Evolutionary conservation across 1,139 yeast genomes (phyloP), one percentile per base, ranked within the genome.

Genomic region (Meyerozyma athensensis): DNA sequence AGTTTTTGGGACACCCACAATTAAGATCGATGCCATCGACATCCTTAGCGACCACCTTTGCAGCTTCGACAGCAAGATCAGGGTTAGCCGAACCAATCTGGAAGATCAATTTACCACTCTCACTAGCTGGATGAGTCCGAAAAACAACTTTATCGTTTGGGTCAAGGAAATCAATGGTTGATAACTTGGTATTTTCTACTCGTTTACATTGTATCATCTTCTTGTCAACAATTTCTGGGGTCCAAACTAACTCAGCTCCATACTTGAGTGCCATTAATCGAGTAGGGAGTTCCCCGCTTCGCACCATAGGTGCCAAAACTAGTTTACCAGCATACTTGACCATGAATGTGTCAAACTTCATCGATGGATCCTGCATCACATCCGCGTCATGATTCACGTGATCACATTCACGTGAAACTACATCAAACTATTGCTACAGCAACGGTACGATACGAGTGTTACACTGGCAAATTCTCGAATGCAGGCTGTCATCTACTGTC

Each of bases 181-280:
- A 72, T 41, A 82, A 56, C 19, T 56, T 56, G 1, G 56, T 54
- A 53, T 85, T 85, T n/a, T 62, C 69, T 0, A 68, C 63, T 45
- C 97, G 68, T 31, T 68, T 72, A 52, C 96, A 86, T 22, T 76
- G 74, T 24, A 89, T 54, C 33, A 92, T 61, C 55, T 89, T 89
- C 57, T 82, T 85, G 56, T 92, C 98, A 21, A 92, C 77, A 42
- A 89, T 82, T 58, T 92, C 98, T 0, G 98, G 98, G 18, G 83
- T 77, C 97, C 98, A 92, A 4, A 92, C 97, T 38, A 92, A 65
- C 56, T 90, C 97, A 0, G 96, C 96, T 1, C 97, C 97, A 56
- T 86, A 72, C 46, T 74, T 75, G 22, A 92, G 67, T 0, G 96
- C 80, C 48, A 90, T 58, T 8, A 90, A 67, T 38, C 98, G 69